Conservation (phyloP, 257 asterid genomes). For the Capsicum rhomboideum region DNA sequence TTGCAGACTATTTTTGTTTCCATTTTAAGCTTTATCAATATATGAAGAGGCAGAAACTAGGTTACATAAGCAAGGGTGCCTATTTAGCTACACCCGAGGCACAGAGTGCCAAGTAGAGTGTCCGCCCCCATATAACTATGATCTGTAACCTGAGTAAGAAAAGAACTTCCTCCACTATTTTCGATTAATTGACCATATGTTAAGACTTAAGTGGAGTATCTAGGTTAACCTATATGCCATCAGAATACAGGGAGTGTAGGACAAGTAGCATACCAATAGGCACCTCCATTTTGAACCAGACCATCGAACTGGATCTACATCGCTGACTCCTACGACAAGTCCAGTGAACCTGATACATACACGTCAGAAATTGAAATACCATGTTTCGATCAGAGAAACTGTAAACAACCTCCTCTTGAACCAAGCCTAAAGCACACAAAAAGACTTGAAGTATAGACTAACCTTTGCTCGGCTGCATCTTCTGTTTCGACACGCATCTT, state of each 20-base stretch:
- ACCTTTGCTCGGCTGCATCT: constrained; percentile 94
- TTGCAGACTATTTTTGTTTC: background rate
- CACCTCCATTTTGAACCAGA: constrained; percentile 94
- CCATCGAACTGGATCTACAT: constrained; percentile 83
- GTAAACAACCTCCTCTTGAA: background rate
- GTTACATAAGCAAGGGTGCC: background rate
- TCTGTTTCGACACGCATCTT: constrained; percentile 78
- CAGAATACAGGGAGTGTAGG: background rate
- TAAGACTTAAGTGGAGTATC: background rate
- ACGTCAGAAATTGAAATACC: background rate
- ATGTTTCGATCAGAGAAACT: background rate
- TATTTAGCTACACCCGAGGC: background rate
- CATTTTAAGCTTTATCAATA: background rate
- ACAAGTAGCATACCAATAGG: constrained; percentile 51
- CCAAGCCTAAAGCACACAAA: background rate
- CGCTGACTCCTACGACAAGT: constrained; percentile 60
- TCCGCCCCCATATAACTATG: background rate
- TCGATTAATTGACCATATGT: background rate
- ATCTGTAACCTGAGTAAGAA: background rate
- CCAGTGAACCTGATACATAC: constrained; percentile 61
- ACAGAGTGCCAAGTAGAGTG: background rate
- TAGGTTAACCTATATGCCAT: background rate
- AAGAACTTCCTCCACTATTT: background rate
- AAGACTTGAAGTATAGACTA: background rate
- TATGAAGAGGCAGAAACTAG: background rate